Evolutionary conservation across 2,329 filamentous ascomycete genomes (phyloP), one percentile per base, ranked within the genome.

Genomic region (Claviceps arundinis): DNA sequence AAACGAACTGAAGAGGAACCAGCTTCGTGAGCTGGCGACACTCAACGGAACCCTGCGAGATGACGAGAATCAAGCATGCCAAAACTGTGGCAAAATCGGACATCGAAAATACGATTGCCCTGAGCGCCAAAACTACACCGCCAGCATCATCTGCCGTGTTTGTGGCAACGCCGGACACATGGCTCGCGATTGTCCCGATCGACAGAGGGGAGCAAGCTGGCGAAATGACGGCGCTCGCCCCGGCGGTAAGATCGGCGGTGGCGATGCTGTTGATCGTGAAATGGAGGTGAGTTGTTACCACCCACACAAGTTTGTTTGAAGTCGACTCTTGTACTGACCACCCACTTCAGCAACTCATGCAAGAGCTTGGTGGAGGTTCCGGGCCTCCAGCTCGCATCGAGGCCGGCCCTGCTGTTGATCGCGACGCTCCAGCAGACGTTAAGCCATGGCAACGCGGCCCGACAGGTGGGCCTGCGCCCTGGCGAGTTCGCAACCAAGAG

Each of bases 21-120:
- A 98, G 71, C 85, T 98, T 53, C 88, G 93, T 71, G 93, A 98
- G 70, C 87, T 98, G 58, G 93, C 93, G 44, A 89, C 93, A 26
- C 85, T 98, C 62, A 98, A 98, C 81, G 93, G 93, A 80, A 98
- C 93, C 8, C 84, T 98, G 19, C 91, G 93, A 74, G 93, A 98
- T 65, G 93, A 98, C 64, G 93, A 98, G 68, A 98, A 98, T 70
- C 93, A 98, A 69, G 93, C 93, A 59, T 98, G 93, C 72, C 93
- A 98, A 74, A 98, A 98, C 75, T 98, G 88, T 70, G 93, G 93
- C 61, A 89, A 97, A 77, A 98, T 98, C 58, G 93, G 93, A 55
- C 93, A 98, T 70, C 85, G 93, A 71, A 98, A 98, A 72, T 97
- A 96, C 68, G 93, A 98, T 67, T 98, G 93, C 62, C 93, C 93